phyloP scores from a whole-genome alignment of 2,329 filamentous ascomycete species.

The Cryphonectria parasitica region DNA sequence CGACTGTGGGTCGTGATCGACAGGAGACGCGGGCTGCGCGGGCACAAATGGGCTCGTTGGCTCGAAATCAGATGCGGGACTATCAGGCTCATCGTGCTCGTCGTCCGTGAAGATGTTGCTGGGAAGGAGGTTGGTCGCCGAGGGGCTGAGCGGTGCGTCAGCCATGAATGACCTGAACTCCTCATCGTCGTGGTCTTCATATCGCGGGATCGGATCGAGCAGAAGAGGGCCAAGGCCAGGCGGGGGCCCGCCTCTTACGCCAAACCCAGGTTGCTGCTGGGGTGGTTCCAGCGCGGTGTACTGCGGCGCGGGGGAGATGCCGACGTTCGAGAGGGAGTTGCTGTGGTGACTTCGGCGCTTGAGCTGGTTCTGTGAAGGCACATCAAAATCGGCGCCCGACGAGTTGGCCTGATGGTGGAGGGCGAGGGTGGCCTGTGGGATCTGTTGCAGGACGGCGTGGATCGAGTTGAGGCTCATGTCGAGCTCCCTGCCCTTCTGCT shows the following conservation, averaged over 20 bases:
- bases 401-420: constrained; percentile 52
- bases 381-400: constrained; percentile 53
- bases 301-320: constrained; percentile 47
- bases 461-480: constrained; percentile 53
- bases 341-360: constrained; percentile 54
- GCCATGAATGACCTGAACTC: constrained; percentile 64
- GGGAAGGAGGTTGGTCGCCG: constrained; percentile 73
- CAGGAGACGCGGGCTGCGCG: constrained; percentile 38
- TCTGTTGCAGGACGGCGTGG: constrained; percentile 49
- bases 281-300: constrained; percentile 39
- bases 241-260: constrained; percentile 30
- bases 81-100: constrained; percentile 66
- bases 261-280: constrained; percentile 20
- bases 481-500: constrained; percentile 50
- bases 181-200: constrained; percentile 59
- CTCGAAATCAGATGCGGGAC: constrained; percentile 41
- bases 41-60: constrained; percentile 44
- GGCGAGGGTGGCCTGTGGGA: constrained; percentile 37
- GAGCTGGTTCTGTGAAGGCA: constrained; percentile 43
- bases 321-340: constrained; percentile 49
- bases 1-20: constrained; percentile 58
- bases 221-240: constrained; percentile 39
- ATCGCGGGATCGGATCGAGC: constrained; percentile 52
- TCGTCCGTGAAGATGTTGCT: constrained; percentile 64
- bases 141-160: constrained; percentile 75